Base-by-base conservation (phyloP, 257 asterid species). In the Plectranthus barbatus region DNA sequence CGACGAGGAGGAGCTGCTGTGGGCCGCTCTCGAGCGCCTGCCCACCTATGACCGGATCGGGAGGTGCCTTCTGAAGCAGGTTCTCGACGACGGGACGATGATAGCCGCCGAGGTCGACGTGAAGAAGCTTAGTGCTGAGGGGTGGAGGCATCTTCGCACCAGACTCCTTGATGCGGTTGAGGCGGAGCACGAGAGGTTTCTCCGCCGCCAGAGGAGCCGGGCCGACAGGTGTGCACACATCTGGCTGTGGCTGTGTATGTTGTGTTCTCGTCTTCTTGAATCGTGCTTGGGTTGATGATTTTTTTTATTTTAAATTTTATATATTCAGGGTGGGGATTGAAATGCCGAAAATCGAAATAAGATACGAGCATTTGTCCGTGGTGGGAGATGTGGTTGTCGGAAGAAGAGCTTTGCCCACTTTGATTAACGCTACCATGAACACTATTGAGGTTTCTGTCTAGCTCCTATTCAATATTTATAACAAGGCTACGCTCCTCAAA, bases 21-120 rank as follows among this genome's bases (percentile, higher is more conserved):
- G 80, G 82, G 82, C 77, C 1, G 82, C 85, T 4, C 59, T 80
- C 0, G 80, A 80, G 75, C 75, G 82, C 51, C 82, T 80, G 12
- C 82, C 85, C 11, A 80, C 80, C 11, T 67, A 52, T 24, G 76
- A 76, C 6, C 57, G 82, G 42, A 15, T 71, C 8, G 67, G 33
- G 74, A 46, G 70, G 2, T 14, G n/a, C n/a, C n/a, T 80, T 23
- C 33, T 76, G 18, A 58, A 31, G 50, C 34, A 64, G 50, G 73
- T 69, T 9, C 61, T 66, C 0, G 77, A 70, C 6, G 70, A 73
- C 29, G 80, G 79, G 11, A 56, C 23, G 0, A 72, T 71, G 3
- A 69, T 59, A 17, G 63, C 69, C 26, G 56, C 24, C 0, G 72
- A 71, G 31, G 42, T 77, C 36, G 68, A 80, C 52, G 9, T 80